Conservation (phyloP, 2,329 filamentous ascomycete genomes). For the Diaporthe helianthi region DNA sequence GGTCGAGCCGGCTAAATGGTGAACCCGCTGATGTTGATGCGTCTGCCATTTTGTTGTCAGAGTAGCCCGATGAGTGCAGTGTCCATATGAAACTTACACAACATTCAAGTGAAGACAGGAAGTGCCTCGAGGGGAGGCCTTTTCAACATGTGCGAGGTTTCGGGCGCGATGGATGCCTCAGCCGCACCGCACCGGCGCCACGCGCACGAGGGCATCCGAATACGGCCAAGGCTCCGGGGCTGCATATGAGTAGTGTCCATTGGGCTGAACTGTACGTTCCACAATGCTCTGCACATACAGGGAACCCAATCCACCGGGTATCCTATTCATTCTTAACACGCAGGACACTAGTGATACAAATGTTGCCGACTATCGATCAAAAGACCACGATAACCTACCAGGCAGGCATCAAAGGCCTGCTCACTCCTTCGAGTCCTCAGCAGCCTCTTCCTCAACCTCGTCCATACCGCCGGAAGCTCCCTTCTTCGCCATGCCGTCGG, state of each 20-base stretch:
- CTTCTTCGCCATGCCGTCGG: slow-evolving; percentile 40
- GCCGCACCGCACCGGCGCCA: slow-evolving; percentile 16
- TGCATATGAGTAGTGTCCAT: background rate
- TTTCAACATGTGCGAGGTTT: background rate
- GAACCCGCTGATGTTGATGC: background rate
- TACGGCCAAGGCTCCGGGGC: slow-evolving; percentile 1
- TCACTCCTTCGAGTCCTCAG: slow-evolving; percentile 3
- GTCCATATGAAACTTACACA: too few relatives aligned
- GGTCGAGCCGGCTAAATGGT: slow-evolving; percentile 7
- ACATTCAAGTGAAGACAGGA: background rate
- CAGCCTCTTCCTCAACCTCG: slow-evolving; percentile 18
- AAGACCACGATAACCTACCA: background rate
- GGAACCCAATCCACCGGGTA: slow-evolving; percentile 8
- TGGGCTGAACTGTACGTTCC: background rate
- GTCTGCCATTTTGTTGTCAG: background rate
- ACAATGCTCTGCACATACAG: background rate
- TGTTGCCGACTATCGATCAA: background rate
- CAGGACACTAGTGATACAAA: slow-evolving; percentile 3
- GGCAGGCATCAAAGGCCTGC: background rate
- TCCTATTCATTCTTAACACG: slow-evolving; percentile 2
- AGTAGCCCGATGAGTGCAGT: background rate
- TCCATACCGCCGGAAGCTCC: background rate
- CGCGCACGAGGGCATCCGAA: background rate
- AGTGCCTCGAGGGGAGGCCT: background rate
- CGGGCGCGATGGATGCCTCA: background rate